phyloP scores from a whole-genome alignment of 306 rosid species.

The Glycine latifolia region DNA sequence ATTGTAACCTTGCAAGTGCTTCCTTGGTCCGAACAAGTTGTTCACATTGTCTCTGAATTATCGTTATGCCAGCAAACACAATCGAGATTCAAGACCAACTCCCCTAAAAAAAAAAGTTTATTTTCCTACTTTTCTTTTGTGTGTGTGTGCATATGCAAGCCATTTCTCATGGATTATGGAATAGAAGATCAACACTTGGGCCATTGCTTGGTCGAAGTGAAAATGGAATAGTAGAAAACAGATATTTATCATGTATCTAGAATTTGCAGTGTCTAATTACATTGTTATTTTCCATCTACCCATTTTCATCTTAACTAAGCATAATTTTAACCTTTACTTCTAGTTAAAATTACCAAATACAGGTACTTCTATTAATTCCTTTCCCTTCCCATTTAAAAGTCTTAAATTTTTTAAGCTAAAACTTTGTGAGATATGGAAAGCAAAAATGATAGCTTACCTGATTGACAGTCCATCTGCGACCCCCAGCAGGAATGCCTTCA shows the following conservation, averaged over 20 bases:
- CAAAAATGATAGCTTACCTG: constrained; percentile 60
- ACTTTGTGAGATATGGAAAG: not conserved
- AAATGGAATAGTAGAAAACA: constrained; percentile 15
- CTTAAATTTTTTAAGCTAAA: not conserved
- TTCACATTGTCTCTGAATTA: constrained; percentile 91
- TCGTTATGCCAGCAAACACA: constrained; percentile 21
- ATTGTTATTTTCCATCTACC: not conserved
- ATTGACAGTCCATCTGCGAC: constrained; percentile 89
- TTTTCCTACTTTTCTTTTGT: too few species aligned
- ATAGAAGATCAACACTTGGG: too few species aligned
- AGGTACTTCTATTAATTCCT: constrained; percentile 17
- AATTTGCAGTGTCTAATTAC: not conserved
- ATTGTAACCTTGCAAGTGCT: constrained; percentile 75
- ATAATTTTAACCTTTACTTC: constrained; percentile 5
- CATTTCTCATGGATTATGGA: too few species aligned
- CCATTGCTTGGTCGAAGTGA: constrained; percentile 21
- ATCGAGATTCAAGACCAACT: not conserved
- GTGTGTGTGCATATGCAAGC: too few species aligned
- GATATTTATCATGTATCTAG: not conserved
- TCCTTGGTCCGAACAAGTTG: constrained; percentile 93
- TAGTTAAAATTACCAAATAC: not conserved
- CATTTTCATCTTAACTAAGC: not conserved
- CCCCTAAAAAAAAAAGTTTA: too few species aligned
- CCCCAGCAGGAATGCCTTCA: constrained; percentile 68
- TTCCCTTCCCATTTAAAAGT: constrained; percentile 31